These are phyloP conservation scores for Aspergillus spinulosporus DNA, from an alignment of 2,329 filamentous ascomycete genomes.

Conservation along the genomic window DNA sequence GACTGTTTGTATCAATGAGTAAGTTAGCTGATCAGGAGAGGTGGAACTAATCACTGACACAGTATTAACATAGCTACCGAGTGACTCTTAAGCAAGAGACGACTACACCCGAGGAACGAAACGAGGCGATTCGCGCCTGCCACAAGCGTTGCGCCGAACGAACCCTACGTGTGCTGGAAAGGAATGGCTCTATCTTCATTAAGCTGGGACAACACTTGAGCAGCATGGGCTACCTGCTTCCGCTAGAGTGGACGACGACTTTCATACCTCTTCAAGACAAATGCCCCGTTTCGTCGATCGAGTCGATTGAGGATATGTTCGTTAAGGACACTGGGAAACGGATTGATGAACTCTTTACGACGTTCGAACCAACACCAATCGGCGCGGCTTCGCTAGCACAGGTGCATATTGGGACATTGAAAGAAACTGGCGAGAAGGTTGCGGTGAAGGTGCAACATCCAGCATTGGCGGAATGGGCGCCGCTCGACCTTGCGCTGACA, in stretches of 20 bases:
- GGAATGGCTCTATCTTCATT: constrained; percentile 97
- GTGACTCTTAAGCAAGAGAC: constrained; percentile 71
- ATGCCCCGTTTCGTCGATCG: constrained; percentile 87
- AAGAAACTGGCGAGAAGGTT: constrained; percentile 78
- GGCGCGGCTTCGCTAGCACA: constrained; percentile 93
- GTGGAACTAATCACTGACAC: constrained; percentile 9
- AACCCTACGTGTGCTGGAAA: constrained; percentile 83
- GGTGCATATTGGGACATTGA: constrained; percentile 83
- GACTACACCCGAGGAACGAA: constrained; percentile 64
- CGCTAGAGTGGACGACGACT: constrained; percentile 88
- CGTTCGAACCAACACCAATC: constrained; percentile 77
- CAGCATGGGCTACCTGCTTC: constrained; percentile 92
- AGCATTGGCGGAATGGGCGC: constrained; percentile 82
- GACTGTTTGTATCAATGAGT: constrained; percentile 87
- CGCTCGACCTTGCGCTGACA: constrained; percentile 82
- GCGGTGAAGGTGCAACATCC: constrained; percentile 98
- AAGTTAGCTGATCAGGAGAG: constrained; percentile 35
- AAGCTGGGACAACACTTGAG: constrained; percentile 96
- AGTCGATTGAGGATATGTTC: constrained; percentile 86
- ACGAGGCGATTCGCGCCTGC: constrained; percentile 73
- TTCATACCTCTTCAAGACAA: constrained; percentile 96
- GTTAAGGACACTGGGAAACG: constrained; percentile 74
- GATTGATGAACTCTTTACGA: constrained; percentile 79
- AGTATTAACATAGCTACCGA: constrained; percentile 67
- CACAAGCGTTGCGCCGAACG: constrained; percentile 90